Percentiles rank a stretch among this genome's conserved stretches.
Evolutionary conservation across 2,329 filamentous ascomycete genomes (phyloP).

Genomic region (Dactylellina drechsleri): DNA sequence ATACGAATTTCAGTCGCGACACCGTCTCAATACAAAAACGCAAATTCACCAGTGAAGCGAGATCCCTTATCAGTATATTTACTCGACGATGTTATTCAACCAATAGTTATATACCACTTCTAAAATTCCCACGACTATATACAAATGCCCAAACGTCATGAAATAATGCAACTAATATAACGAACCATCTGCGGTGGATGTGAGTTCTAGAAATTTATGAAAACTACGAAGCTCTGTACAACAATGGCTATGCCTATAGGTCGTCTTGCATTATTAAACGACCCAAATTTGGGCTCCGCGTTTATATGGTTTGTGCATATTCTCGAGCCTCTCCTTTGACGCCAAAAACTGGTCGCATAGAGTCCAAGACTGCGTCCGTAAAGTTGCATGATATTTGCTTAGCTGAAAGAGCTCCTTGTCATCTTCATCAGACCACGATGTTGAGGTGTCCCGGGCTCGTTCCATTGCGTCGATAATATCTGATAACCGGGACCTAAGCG

Average conservation of each 20-base stretch:
- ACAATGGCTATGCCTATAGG: background rate
- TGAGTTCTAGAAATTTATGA: too few relatives aligned
- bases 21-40: too few relatives aligned
- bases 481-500: slow-evolving; percentile 7
- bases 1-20: too few relatives aligned
- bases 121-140: too few relatives aligned
- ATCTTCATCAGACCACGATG: slow-evolving; percentile 11
- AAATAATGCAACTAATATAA: too few relatives aligned
- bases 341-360: slow-evolving; percentile 35
- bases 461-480: slow-evolving; percentile 10
- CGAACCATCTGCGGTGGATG: too few relatives aligned
- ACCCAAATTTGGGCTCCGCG: slow-evolving; percentile 34
- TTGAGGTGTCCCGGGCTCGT: background rate
- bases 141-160: too few relatives aligned
- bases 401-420: slow-evolving; percentile 15
- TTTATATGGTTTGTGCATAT: slow-evolving; percentile 26
- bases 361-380: background rate
- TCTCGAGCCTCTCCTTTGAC: slow-evolving; percentile 20
- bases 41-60: too few relatives aligned
- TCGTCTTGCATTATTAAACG: background rate
- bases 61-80: too few relatives aligned
- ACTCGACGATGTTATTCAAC: too few relatives aligned
- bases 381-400: slow-evolving; percentile 1
- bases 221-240: background rate
- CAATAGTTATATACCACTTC: too few relatives aligned